Evolutionary conservation across 371 early-diverging fungal genomes (phyloP), one percentile per base, ranked within the genome.

Genomic region (Entomophthora muscae): DNA sequence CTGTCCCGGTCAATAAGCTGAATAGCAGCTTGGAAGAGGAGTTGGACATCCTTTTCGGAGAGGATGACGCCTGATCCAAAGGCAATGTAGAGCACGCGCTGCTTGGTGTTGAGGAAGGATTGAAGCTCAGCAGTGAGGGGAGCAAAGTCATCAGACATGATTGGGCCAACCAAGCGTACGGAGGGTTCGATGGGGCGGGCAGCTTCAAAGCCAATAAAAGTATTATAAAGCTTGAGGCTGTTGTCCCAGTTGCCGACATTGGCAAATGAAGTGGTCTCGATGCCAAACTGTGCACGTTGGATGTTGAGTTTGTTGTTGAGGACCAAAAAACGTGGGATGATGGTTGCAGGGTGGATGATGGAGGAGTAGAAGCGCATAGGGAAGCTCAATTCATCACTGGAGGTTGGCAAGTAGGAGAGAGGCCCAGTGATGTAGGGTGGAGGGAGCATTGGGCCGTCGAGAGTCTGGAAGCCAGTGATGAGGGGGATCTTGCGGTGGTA

Each of bases 391-490:
- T 59, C 2, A n/a, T 31, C 60, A 12, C n/a, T 17, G n/a, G 60
- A 33, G 24, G 29, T 59, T 12, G 31, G 31, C 23, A 59, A 32
- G n/a, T n/a, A n/a, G n/a, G n/a, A n/a, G n/a, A n/a, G n/a, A n/a
- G n/a, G n/a, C n/a, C n/a, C n/a, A n/a, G n/a, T n/a, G n/a, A n/a
- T n/a, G n/a, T n/a, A n/a, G n/a, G n/a, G n/a, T n/a, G n/a, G n/a
- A n/a, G n/a, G n/a, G n/a, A n/a, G n/a, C n/a, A n/a, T n/a, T 3
- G 32, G 32, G 2, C 31, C 31, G 23, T 59, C 60, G 12, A 59
- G 42, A 32, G 60, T 32, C 24, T 59, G 60, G 22, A 59, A 59
- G 12, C 60, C 60, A 32, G 27, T n/a, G 5, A 59, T 59, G 2
- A 59, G 21, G 2, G 65, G 65, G 27, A 58, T 58, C 28, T 32